Evolutionary conservation across 2,329 filamentous ascomycete species (phyloP).

Genomic region (Fusarium sp.): DNA sequence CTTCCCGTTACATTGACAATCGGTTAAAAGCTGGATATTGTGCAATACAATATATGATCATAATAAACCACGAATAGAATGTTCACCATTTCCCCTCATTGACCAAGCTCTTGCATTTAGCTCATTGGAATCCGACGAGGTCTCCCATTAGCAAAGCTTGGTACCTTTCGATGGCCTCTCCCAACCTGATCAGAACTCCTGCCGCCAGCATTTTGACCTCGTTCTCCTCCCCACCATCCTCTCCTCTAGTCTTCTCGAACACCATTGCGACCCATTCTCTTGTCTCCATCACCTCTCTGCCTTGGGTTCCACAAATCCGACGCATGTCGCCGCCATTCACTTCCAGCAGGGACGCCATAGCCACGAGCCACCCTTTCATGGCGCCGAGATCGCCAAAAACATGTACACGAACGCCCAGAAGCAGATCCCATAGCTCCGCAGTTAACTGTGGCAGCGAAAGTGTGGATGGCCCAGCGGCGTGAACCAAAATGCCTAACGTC

Average conservation of each 20-base stretch:
- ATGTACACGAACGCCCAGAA: conserved; percentile 72
- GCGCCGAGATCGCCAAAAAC: conserved; percentile 70
- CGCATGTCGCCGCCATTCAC: conserved; percentile 78
- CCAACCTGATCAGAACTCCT: conserved; percentile 77
- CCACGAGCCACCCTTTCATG: conserved; percentile 78
- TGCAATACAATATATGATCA: conserved; percentile 11
- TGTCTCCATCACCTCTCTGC: conserved; percentile 82
- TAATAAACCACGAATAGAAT: conserved; percentile 28
- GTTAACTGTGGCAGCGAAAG: conserved; percentile 82
- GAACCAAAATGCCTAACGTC: conserved; percentile 82
- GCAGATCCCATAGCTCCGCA: conserved; percentile 81
- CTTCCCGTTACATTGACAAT: neutral
- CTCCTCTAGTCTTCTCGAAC: conserved; percentile 68
- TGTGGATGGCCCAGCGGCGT: conserved; percentile 83
- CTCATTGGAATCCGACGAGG: conserved; percentile 53
- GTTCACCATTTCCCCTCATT: neutral
- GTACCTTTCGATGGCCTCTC: conserved; percentile 84
- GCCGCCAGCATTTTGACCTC: conserved; percentile 81
- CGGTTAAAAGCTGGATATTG: neutral
- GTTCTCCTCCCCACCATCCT: conserved; percentile 72
- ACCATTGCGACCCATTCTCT: conserved; percentile 84
- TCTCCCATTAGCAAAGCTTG: conserved; percentile 80
- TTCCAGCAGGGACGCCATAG: conserved; percentile 81
- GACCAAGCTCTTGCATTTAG: neutral
- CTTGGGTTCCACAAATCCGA: conserved; percentile 75